These are phyloP conservation scores for Trichosporon faecale DNA, from an alignment of 1,284 basidiomycete genomes.

Conservation along the genomic window DNA sequence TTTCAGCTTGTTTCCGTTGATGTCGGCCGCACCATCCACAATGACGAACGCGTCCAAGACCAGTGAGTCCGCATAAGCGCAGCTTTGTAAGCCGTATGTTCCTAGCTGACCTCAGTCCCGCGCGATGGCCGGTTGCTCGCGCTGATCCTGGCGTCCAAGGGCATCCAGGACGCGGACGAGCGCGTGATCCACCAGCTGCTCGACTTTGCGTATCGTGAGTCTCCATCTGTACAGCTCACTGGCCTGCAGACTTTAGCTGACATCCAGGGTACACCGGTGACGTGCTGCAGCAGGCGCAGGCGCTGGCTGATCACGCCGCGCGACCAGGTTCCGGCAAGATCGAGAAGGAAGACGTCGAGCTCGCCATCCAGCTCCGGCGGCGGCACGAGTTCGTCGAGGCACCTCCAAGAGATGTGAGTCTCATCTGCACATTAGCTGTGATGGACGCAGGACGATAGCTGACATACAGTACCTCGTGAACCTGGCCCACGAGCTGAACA, in stretches of 20 bases:
- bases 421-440: neutral
- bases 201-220: conserved; percentile 82
- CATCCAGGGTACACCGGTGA: conserved; percentile 74
- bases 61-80: neutral
- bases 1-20: neutral
- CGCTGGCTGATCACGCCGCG: conserved; percentile 91
- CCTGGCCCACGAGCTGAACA: conserved; percentile 85
- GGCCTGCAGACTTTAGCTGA: neutral
- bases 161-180: conserved; percentile 89
- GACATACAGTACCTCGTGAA: conserved; percentile 72
- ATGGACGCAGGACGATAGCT: neutral
- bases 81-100: neutral
- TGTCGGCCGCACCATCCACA: conserved; percentile 7
- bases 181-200: conserved; percentile 90
- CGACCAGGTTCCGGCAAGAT: conserved; percentile 63
- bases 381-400: conserved; percentile 92
- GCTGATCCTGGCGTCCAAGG: conserved; percentile 87
- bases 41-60: conserved; percentile 20
- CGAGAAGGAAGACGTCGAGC: conserved; percentile 83
- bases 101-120: conserved; percentile 54
- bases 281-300: conserved; percentile 81
- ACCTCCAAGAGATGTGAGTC: conserved; percentile 86
- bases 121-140: conserved; percentile 89
- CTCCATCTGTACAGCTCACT: neutral
- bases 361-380: conserved; percentile 88